These are phyloP conservation scores for Brassica juncea DNA, from an alignment of 345 rosid genomes.

Conservation along the genomic window DNA sequence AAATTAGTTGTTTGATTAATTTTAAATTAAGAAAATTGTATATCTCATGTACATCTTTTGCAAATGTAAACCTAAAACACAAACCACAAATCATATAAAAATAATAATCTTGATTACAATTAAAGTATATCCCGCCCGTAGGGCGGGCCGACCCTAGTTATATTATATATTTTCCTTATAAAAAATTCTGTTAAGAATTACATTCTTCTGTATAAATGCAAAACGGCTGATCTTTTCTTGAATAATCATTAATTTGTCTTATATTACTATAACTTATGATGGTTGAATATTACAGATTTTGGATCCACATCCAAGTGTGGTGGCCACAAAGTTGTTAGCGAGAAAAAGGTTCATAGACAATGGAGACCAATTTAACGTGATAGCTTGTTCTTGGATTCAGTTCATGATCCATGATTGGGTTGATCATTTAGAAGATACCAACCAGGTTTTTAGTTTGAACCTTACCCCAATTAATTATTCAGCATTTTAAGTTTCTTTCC, in stretches of 20 bases:
- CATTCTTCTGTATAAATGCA: not conserved
- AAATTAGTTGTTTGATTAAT: too few relatives aligned
- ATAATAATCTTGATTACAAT: too few relatives aligned
- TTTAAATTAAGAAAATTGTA: too few relatives aligned
- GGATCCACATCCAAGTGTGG: slow-evolving; percentile 76
- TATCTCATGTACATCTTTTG: too few relatives aligned
- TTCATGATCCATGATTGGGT: slow-evolving; percentile 93
- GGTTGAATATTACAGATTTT: slow-evolving; percentile 40
- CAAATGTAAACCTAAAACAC: too few relatives aligned
- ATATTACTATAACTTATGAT: not conserved
- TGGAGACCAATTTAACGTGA: slow-evolving; percentile 72
- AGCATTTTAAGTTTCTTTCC: not conserved
- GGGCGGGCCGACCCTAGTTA: not conserved
- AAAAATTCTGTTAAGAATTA: not conserved
- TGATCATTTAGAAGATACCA: slow-evolving; percentile 74
- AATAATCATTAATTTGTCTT: not conserved
- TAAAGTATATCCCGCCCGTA: too few relatives aligned
- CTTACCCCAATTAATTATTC: not conserved
- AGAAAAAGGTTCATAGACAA: slow-evolving; percentile 57
- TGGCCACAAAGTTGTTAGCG: slow-evolving; percentile 61
- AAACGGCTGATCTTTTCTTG: not conserved
- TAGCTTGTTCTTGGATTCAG: slow-evolving; percentile 81
- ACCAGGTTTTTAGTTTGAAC: slow-evolving; percentile 44
- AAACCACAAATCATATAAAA: too few relatives aligned
- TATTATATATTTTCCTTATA: not conserved